Percentiles rank a stretch among this genome's conserved stretches.
Conservation (phyloP, 768 basidiomycete genomes). For the Macrolepiota fuliginosa region DNA sequence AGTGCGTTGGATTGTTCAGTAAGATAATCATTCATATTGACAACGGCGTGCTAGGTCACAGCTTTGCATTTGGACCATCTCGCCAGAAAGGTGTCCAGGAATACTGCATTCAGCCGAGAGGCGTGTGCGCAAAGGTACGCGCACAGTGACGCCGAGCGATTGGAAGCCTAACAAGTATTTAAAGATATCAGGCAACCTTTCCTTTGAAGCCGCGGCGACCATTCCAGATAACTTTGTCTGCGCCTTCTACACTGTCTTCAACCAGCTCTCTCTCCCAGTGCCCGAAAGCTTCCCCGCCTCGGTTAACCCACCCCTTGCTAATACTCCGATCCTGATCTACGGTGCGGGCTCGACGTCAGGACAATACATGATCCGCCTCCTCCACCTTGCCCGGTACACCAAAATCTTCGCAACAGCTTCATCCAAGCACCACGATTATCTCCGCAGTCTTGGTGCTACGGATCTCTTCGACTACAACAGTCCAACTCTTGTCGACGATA, state of each 20-base stretch:
- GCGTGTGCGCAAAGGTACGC: slow-evolving; percentile 35
- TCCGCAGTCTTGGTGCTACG: slow-evolving; percentile 38
- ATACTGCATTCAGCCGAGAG: slow-evolving; percentile 28
- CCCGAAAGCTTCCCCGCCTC: slow-evolving; percentile 30
- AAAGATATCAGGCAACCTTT: slow-evolving; percentile 39
- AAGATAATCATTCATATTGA: background rate
- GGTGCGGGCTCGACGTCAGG: slow-evolving; percentile 42
- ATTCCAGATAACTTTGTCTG: slow-evolving; percentile 42
- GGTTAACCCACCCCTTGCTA: slow-evolving; percentile 25
- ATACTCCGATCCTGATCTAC: slow-evolving; percentile 40
- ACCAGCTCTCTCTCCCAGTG: slow-evolving; percentile 33
- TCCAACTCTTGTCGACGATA: slow-evolving; percentile 31
- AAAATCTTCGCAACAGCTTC: slow-evolving; percentile 43
- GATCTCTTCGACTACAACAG: slow-evolving; percentile 39
- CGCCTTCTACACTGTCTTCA: slow-evolving; percentile 39
- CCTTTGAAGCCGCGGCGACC: slow-evolving; percentile 34
- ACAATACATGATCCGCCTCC: slow-evolving; percentile 35
- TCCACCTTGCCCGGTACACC: slow-evolving; percentile 40
- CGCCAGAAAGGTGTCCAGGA: slow-evolving; percentile 35
- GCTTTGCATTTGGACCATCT: slow-evolving; percentile 25
- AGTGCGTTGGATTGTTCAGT: slow-evolving; percentile 23
- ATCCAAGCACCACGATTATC: slow-evolving; percentile 32
- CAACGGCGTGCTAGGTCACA: slow-evolving; percentile 17
- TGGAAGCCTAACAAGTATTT: background rate
- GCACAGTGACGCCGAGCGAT: background rate